Conservation (phyloP, 1,139 yeast genomes). For the Suhomyces atakaporum region DNA sequence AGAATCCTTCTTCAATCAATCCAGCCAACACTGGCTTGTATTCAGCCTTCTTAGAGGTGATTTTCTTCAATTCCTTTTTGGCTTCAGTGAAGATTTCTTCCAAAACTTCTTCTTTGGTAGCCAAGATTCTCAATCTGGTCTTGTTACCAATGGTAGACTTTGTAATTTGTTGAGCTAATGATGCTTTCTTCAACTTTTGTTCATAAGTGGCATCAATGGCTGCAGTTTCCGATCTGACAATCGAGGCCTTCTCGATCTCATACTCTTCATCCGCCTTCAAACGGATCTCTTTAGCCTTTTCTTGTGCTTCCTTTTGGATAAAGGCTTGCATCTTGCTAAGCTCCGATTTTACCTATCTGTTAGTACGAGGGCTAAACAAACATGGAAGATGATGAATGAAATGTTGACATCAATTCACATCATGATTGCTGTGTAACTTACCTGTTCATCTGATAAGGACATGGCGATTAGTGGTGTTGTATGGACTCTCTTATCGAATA, state of each 20-base stretch:
- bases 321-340: constrained; percentile 97
- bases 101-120: constrained; percentile 82
- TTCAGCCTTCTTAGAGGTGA: constrained; percentile 48
- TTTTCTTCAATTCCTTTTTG: constrained; percentile 56
- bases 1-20: constrained; percentile 80
- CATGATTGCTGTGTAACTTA: constrained; percentile 28
- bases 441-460: constrained; percentile 53
- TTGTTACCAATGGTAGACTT: constrained; percentile 95
- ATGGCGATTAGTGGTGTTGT: constrained; percentile 21
- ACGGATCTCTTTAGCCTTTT: constrained; percentile 94
- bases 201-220: constrained; percentile 82
- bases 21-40: constrained; percentile 74
- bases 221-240: constrained; percentile 89
- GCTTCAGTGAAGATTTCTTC: constrained; percentile 75
- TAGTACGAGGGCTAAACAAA: constrained; percentile 9
- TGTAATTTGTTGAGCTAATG: constrained; percentile 91
- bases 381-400: background rate
- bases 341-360: constrained; percentile 83
- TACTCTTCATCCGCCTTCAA: constrained; percentile 98
- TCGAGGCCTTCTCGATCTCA: constrained; percentile 93
- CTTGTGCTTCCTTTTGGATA: constrained; percentile 98
- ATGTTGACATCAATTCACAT: background rate
- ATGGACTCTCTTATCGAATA: constrained; percentile 10
- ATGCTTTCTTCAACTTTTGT: constrained; percentile 84
- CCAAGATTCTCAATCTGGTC: constrained; percentile 85